Evolutionary conservation across 2,329 filamentous ascomycete genomes (phyloP), one percentile per base, ranked within the genome.

Genomic region (Colletotrichum karsti): DNA sequence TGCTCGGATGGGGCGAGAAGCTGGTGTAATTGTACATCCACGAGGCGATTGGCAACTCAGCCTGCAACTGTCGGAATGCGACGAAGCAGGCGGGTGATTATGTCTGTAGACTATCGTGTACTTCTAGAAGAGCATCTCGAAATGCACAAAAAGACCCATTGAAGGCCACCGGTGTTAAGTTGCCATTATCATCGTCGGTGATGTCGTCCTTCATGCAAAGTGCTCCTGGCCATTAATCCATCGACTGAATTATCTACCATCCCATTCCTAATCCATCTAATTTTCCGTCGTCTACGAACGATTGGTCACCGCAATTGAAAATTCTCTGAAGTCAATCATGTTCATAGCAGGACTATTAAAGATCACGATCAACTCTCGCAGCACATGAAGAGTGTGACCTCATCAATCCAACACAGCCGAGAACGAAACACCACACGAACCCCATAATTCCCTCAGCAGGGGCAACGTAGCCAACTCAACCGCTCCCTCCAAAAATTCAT

Each of bases 391-490:
- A 48, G 18, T 35, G 42, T 22, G 18, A 58, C 24, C 20, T 50
- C 33, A 18, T 55, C 13, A n/a, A 51, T 24, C 12, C 24, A 18
- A 56, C 22, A 56, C 39, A 54, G 39, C 30, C 53, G 22, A 50
- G 33, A 57, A 37, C 42, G 33, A 50, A 35, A 50, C 55, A 41
- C 26, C 12, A n/a, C 28, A 9, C 9, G 13, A 39, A 51, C 44
- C 54, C 58, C 35, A 41, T 63, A 67, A 67, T 57, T 67, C 64
- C 59, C 59, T 67, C 64, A 57, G 33, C 59, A 67, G 51, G 64
- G 63, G 41, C 35, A 35, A 26, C 58, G 42, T 37, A 12, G 63
- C 33, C 15, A 18, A 2, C 8, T 44, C 24, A 12, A 9, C n/a
- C 37, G 24, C 28, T 48, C 56, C 8, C 10, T 5, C 33, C 10